Base-by-base conservation (phyloP, 805 yeast genomes). In the Blastobotrys robertii region DNA sequence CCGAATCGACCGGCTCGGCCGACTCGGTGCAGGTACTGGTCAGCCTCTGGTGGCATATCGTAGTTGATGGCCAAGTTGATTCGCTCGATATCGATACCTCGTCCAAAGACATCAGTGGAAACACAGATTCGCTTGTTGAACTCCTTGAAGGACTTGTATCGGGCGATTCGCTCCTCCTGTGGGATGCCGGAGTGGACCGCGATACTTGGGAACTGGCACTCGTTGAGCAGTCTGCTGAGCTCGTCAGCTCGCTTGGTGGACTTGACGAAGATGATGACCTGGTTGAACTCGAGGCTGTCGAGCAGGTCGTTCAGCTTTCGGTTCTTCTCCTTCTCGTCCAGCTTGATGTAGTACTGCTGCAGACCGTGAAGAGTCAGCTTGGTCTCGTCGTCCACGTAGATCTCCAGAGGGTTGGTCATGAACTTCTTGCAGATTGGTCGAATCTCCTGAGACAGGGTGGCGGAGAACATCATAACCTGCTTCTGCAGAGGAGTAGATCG, bases 1-100 rank as follows among this genome's bases (percentile, higher is more conserved):
- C 98, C 98, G 59, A 90, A 90, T 77, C 98, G 88, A 70, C 98
- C 98, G 55, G 98, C 98, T 79, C 98, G 87, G 63, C 98, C 98
- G 50, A 90, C 98, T 73, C 98, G 86, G 74, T 90, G 98, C 64
- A 90, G 77, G 69, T 92, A 90, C 69, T 92, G 97, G 68, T 90
- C 97, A 51, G 97, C 95, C 71, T 88, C 97, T 52, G 68, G 73
- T 56, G 98, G 96, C 73, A 90, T 72, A 69, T 90, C 98, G 68
- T 90, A 90, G 74, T 90, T 92, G 73, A 90, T 87, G 49, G 98
- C 98, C 65, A 90, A 71, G 70, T 90, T 90, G 69, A 90, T 90
- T 72, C 98, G 86, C 76, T 90, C 98, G 55, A 90, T 90, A 77
- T 90, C 98, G 59, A 90, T 92, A 74, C 98, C 98, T 76, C 98